These are phyloP conservation scores for Hamigera avellanea DNA, from an alignment of 495 filamentous ascomycete species.

Conservation along the genomic window DNA sequence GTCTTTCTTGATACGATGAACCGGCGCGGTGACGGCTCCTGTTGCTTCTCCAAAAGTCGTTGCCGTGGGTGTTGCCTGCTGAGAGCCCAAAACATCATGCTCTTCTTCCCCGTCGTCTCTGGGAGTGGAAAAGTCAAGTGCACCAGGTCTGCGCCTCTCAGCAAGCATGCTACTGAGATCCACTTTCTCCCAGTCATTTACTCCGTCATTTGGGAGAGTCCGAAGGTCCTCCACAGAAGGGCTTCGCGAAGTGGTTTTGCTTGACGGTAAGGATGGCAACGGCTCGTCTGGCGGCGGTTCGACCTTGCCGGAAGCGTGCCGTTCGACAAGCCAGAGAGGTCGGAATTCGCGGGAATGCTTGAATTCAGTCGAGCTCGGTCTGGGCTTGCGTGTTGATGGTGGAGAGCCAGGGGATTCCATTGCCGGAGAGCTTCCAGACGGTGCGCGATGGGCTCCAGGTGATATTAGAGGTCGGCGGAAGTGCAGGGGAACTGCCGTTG, in stretches of 20 bases:
- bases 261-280: slow-evolving; percentile 39
- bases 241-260: slow-evolving; percentile 32
- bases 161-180: slow-evolving; percentile 14
- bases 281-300: slow-evolving; percentile 25
- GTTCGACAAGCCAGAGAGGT: slow-evolving; percentile 39
- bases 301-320: slow-evolving; percentile 28
- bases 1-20: slow-evolving; percentile 10
- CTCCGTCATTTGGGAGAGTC: slow-evolving; percentile 15
- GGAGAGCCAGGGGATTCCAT: slow-evolving; percentile 18
- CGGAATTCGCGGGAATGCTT: slow-evolving; percentile 34
- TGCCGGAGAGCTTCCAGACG: slow-evolving; percentile 18
- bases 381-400: slow-evolving; percentile 23
- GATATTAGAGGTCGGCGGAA: slow-evolving; percentile 37
- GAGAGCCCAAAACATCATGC: slow-evolving; percentile 20
- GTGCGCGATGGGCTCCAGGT: slow-evolving; percentile 21
- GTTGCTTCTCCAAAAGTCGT: slow-evolving; percentile 7
- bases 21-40: not conserved
- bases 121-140: slow-evolving; percentile 13
- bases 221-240: slow-evolving; percentile 33
- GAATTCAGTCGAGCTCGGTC: slow-evolving; percentile 37
- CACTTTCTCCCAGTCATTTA: slow-evolving; percentile 21
- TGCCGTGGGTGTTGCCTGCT: slow-evolving; percentile 27
- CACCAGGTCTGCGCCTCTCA: slow-evolving; percentile 8
- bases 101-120: slow-evolving; percentile 3
- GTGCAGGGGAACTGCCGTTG: slow-evolving; percentile 38